Evolutionary conservation across 805 yeast genomes (phyloP), one percentile per base, ranked within the genome.

Genomic region (Wickerhamiella domercqiae): DNA sequence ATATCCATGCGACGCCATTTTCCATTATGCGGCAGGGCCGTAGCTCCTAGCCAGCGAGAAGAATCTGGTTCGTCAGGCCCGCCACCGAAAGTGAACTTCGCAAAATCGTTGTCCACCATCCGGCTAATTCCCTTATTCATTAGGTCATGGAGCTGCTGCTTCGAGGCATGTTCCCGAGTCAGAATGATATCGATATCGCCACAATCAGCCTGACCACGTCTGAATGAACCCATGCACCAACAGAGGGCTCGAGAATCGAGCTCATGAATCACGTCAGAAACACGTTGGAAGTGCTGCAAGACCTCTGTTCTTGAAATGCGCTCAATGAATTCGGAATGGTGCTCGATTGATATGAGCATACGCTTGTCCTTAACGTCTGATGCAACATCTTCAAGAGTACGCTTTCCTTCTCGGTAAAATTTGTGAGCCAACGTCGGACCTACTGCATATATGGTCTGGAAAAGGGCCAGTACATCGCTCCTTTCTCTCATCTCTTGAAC

Each of bases 101-200:
- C 70, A 32, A 63, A 55, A 0, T 54, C 60, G 3, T 37, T 28
- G n/a, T 51, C 46, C 11, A 42, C 42, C 38, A 62, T 48, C 29
- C 38, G 42, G 1, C 38, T 39, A 6, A 62, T 42, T 15, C 43
- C 42, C 3, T 35, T 31, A 15, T 60, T 26, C 24, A 42, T 14
- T 17, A 4, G 28, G 29, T 37, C 14, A 11, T 28, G 28, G 26
- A 34, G 25, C 15, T 59, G 26, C 2, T 49, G 49, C n/a, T 53
- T 47, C 3, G 54, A 44, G 1, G 56, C 53, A 3, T 50, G 57
- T 13, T 53, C 37, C 18, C 51, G 59, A 21, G 70, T 64, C 3
- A 72, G 37, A 18, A 72, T 53, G 30, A 69, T 58, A 48, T 72
- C 78, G 28, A 72, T 61, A 46, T 72, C 78, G 1, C 75, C 74